Conservation (phyloP, 148 eudicot genomes). For the Vaccinium darrowii region DNA sequence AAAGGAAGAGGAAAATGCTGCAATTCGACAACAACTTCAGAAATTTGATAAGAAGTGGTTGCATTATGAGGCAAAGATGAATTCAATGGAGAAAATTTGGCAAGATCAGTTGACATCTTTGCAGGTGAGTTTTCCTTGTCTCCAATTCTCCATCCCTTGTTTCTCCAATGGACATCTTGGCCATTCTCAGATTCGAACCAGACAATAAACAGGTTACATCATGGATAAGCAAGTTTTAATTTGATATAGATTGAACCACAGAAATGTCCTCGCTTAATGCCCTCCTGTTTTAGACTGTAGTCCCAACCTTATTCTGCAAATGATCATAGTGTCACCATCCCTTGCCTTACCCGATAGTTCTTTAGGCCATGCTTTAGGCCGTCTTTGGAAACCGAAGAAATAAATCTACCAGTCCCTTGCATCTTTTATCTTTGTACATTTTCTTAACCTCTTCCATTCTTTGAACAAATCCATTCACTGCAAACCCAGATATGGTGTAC, state of each 20-base stretch:
- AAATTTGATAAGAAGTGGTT: constrained; percentile 38
- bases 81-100: constrained; percentile 49
- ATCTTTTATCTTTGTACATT: not conserved
- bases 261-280: not conserved
- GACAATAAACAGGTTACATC: not conserved
- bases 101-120: constrained; percentile 48
- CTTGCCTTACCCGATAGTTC: not conserved
- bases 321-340: not conserved
- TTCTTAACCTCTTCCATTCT: not conserved
- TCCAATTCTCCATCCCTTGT: not conserved
- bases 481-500: not conserved
- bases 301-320: not conserved
- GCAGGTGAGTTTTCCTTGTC: constrained; percentile 23
- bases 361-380: not conserved
- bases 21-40: constrained; percentile 26
- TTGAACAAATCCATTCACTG: not conserved
- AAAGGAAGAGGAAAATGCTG: constrained; percentile 30
- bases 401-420: not conserved
- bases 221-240: not conserved
- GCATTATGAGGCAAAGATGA: constrained; percentile 42
- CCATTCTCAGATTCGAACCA: not conserved
- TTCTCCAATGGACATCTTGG: not conserved
- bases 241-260: not conserved
- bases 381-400: not conserved
- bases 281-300: not conserved